Evolutionary conservation across 192 early-diverging fungal genomes (phyloP).

Genomic region (Umbelopsis isabellina): DNA sequence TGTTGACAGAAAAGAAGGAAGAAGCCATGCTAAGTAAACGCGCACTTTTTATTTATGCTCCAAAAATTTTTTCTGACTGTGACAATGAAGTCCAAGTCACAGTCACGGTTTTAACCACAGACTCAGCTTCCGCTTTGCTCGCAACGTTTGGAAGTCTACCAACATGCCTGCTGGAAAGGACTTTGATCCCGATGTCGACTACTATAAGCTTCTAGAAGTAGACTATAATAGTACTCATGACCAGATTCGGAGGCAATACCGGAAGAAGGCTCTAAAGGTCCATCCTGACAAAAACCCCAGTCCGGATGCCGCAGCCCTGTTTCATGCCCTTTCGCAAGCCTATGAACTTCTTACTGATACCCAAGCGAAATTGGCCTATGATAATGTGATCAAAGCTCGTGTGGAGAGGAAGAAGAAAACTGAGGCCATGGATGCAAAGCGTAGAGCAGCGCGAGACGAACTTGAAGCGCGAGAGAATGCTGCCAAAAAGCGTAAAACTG

Average conservation of each 20-base stretch:
- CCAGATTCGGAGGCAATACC: constrained; percentile 55
- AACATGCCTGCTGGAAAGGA: constrained; percentile 11
- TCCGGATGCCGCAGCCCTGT: constrained; percentile 60
- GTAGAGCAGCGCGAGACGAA: constrained; percentile 49
- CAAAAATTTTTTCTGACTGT: constrained; percentile 11
- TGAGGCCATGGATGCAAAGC: constrained; percentile 47
- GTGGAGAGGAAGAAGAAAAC: constrained; percentile 49
- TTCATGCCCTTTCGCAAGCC: constrained; percentile 49
- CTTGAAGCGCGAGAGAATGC: constrained; percentile 48
- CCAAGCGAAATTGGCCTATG: constrained; percentile 44
- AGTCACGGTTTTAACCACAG: neutral
- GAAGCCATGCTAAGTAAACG: neutral
- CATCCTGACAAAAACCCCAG: constrained; percentile 91
- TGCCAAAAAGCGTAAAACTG: constrained; percentile 47
- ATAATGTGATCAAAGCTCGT: constrained; percentile 43
- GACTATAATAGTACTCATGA: constrained; percentile 43
- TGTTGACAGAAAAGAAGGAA: constrained; percentile 1
- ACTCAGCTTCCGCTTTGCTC: neutral
- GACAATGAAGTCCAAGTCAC: neutral
- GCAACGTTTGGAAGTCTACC: neutral
- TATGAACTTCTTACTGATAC: constrained; percentile 49
- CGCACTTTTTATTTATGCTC: constrained; percentile 8
- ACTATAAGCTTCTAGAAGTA: constrained; percentile 52
- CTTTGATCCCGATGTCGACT: constrained; percentile 41
- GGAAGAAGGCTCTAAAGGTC: constrained; percentile 70